Evolutionary conservation across 129 eudicot genomes (phyloP).

Genomic region (Artemisia argyi): DNA sequence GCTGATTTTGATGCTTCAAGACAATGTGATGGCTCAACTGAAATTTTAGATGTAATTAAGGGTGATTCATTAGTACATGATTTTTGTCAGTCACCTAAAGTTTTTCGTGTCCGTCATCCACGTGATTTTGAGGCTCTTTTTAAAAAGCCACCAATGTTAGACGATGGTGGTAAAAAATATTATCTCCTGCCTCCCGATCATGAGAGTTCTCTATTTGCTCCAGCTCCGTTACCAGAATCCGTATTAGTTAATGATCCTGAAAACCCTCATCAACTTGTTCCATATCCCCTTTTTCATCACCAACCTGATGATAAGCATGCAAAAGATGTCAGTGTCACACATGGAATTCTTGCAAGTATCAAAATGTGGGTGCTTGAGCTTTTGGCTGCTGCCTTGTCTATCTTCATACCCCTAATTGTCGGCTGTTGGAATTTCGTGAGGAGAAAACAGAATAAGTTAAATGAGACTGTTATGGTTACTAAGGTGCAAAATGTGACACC

Average conservation of each 20-base stretch:
- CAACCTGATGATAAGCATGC: conserved; percentile 16
- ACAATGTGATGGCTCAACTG: conserved; percentile 54
- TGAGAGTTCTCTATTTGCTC: conserved; percentile 14
- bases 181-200: conserved; percentile 48
- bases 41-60: conserved; percentile 36
- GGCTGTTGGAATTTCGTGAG: conserved; percentile 26
- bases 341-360: conserved; percentile 25
- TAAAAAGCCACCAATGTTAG: conserved; percentile 38
- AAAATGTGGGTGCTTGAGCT: conserved; percentile 31
- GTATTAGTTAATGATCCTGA: not conserved
- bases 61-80: conserved; percentile 30
- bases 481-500: conserved; percentile 46
- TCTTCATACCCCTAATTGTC: conserved; percentile 28
- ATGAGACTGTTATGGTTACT: conserved; percentile 25
- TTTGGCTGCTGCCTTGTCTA: conserved; percentile 33
- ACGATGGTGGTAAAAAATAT: conserved; percentile 36
- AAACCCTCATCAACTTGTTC: conserved; percentile 27
- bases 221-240: not conserved
- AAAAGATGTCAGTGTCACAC: conserved; percentile 22
- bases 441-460: conserved; percentile 26
- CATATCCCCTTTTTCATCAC: conserved; percentile 22
- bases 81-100: conserved; percentile 52
- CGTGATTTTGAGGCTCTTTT: conserved; percentile 46
- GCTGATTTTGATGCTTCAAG: conserved; percentile 78
- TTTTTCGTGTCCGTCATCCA: conserved; percentile 66